phyloP scores from a whole-genome alignment of 2,329 filamentous ascomycete species.

The Colletotrichum sp. region DNA sequence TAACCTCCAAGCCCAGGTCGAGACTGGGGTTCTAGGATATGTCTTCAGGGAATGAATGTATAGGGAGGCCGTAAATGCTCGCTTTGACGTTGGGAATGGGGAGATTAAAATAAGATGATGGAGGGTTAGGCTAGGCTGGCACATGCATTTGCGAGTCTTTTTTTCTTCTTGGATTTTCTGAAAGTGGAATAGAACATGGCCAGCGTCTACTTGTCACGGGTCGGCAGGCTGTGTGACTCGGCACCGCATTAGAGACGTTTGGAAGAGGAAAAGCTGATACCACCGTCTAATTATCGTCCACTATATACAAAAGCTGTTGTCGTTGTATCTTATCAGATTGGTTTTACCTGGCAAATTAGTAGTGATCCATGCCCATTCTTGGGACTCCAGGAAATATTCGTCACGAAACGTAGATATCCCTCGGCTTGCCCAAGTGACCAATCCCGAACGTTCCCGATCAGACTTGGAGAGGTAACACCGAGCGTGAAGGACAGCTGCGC shows the following conservation, averaged over 20 bases:
- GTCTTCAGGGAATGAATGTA: background rate
- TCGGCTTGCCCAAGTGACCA: background rate
- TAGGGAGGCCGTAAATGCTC: background rate
- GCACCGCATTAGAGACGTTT: conserved; percentile 15
- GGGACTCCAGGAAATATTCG: background rate
- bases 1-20: background rate
- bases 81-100: background rate
- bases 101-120: background rate
- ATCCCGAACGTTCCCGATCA: background rate
- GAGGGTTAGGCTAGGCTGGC: background rate
- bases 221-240: background rate
- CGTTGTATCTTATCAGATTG: background rate
- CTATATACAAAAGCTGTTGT: conserved; percentile 8
- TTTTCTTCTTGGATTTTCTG: background rate
- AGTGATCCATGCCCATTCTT: background rate
- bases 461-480: background rate
- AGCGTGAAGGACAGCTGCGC: background rate
- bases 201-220: conserved; percentile 3
- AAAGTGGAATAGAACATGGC: conserved; percentile 8
- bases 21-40: background rate
- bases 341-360: background rate
- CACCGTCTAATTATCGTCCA: conserved; percentile 9
- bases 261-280: conserved; percentile 18
- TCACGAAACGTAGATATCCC: background rate
- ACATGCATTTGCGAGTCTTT: background rate